phyloP scores from a whole-genome alignment of 2,329 filamentous ascomycete genomes.

The Chrysoporthe deuterocubensis region DNA sequence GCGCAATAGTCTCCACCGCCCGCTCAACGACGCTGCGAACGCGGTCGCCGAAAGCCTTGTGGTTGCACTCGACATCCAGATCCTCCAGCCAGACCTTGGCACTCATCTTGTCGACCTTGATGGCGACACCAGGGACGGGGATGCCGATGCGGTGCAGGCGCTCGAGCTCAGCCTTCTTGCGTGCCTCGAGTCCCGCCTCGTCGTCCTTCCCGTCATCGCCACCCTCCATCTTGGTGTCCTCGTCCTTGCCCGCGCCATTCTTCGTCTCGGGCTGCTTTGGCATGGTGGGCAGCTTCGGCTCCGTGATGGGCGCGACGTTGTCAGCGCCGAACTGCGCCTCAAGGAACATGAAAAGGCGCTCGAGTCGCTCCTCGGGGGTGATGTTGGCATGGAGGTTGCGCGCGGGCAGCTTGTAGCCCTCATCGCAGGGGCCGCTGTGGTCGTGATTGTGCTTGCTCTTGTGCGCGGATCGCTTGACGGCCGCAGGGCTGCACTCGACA shows the following conservation, averaged over 20 bases:
- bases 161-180: slow-evolving; percentile 71
- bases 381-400: slow-evolving; percentile 77
- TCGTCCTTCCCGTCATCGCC: slow-evolving; percentile 37
- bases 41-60: slow-evolving; percentile 78
- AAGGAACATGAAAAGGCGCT: slow-evolving; percentile 90
- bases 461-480: slow-evolving; percentile 76
- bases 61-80: slow-evolving; percentile 84
- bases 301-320: slow-evolving; percentile 76
- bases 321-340: slow-evolving; percentile 93
- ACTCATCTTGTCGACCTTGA: slow-evolving; percentile 84
- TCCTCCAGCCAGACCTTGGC: slow-evolving; percentile 93
- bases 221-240: slow-evolving; percentile 43
- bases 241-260: slow-evolving; percentile 38
- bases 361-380: slow-evolving; percentile 75
- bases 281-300: slow-evolving; percentile 57
- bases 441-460: slow-evolving; percentile 37
- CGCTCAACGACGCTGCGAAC: slow-evolving; percentile 89
- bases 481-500: slow-evolving; percentile 91
- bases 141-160: slow-evolving; percentile 83
- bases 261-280: slow-evolving; percentile 30
- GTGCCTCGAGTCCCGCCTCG: slow-evolving; percentile 53
- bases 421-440: slow-evolving; percentile 44
- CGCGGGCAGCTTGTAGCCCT: slow-evolving; percentile 46
- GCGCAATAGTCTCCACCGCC: slow-evolving; percentile 84
- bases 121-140: slow-evolving; percentile 84